These are phyloP conservation scores for Talaromyces sp. DNA, from an alignment of 2,329 filamentous ascomycete species.

Conservation along the genomic window DNA sequence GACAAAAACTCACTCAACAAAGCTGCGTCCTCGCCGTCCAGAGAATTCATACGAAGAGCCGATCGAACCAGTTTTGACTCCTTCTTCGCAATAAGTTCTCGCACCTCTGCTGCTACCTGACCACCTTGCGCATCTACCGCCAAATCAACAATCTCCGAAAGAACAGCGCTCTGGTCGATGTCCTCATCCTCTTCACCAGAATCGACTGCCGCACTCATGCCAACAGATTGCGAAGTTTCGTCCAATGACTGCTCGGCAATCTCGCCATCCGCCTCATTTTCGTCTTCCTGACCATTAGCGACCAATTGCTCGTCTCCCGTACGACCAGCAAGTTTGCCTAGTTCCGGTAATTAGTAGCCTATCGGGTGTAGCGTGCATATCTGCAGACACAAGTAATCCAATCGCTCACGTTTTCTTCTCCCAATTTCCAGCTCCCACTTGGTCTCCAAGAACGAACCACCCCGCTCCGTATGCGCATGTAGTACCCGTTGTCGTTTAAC, in stretches of 20 bases:
- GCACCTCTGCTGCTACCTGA: slow-evolving; percentile 22
- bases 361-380: slow-evolving; percentile 11
- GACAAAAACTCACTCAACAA: slow-evolving; percentile 41
- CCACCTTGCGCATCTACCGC: slow-evolving; percentile 8
- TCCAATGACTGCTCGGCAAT: slow-evolving; percentile 12
- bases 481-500: slow-evolving; percentile 36
- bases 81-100: slow-evolving; percentile 30
- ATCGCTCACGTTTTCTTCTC: slow-evolving; percentile 19
- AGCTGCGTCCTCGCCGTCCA: slow-evolving; percentile 40
- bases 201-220: neutral
- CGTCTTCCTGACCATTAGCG: neutral
- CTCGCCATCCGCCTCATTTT: slow-evolving; percentile 7
- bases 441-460: slow-evolving; percentile 40
- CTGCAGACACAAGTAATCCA: neutral
- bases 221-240: slow-evolving; percentile 1
- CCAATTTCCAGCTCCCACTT: slow-evolving; percentile 38
- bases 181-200: slow-evolving; percentile 7
- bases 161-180: neutral
- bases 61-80: slow-evolving; percentile 35
- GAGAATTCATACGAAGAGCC: slow-evolving; percentile 33
- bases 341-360: slow-evolving; percentile 17
- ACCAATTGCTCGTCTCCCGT: slow-evolving; percentile 2
- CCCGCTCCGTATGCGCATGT: slow-evolving; percentile 22
- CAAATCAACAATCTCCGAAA: slow-evolving; percentile 8
- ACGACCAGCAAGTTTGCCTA: slow-evolving; percentile 15